Conservation (phyloP, 805 yeast species). For the Brettanomyces bruxellensis region DNA sequence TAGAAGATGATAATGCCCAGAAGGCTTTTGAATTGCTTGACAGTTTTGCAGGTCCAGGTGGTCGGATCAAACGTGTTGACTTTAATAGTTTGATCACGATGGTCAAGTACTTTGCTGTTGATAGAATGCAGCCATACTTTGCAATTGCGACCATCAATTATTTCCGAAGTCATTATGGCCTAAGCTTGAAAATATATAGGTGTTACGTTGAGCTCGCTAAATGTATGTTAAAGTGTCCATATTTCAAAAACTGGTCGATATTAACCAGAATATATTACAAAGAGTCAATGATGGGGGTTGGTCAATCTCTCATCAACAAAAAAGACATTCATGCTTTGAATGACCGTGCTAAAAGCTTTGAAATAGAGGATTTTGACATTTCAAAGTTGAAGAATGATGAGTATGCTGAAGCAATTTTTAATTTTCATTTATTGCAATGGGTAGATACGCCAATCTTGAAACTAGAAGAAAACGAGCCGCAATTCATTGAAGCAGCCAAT, state of each 20-base stretch:
- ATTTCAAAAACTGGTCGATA: slow-evolving; percentile 12
- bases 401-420: slow-evolving; percentile 2
- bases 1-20: slow-evolving; percentile 7
- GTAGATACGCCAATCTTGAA: slow-evolving; percentile 7
- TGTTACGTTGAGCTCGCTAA: slow-evolving; percentile 7
- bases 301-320: slow-evolving; percentile 2
- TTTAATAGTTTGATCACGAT: slow-evolving; percentile 6
- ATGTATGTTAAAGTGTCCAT: slow-evolving; percentile 5
- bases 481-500: slow-evolving; percentile 8
- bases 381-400: slow-evolving; percentile 7
- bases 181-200: slow-evolving; percentile 8
- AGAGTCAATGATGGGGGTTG: slow-evolving; percentile 8
- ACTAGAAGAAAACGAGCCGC: slow-evolving; percentile 5
- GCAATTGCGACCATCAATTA: slow-evolving; percentile 15
- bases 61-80: slow-evolving; percentile 2
- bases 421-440: slow-evolving; percentile 11
- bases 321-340: background rate
- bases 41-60: background rate
- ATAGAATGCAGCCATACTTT: slow-evolving; percentile 10
- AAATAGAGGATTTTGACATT: slow-evolving; percentile 5
- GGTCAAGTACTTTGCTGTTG: slow-evolving; percentile 10
- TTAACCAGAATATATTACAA: slow-evolving; percentile 12
- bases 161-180: slow-evolving; percentile 4
- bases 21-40: slow-evolving; percentile 9
- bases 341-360: slow-evolving; percentile 4